Conservation (phyloP, 305 asterid species). For the Solanum aculeatissimum region DNA sequence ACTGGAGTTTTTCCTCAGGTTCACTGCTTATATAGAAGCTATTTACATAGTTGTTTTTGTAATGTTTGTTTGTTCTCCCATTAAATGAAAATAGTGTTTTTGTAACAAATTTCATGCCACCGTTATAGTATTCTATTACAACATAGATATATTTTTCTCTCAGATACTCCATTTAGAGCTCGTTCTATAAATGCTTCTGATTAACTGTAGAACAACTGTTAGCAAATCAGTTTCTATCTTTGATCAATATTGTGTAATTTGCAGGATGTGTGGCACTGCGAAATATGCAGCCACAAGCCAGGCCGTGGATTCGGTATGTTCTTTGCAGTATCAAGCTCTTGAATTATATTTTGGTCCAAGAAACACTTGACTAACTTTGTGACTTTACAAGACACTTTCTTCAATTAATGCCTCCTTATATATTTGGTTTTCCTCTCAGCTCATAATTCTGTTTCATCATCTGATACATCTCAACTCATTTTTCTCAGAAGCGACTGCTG, state of each 20-base stretch:
- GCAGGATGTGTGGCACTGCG: conserved; percentile 88
- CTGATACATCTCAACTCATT: not conserved
- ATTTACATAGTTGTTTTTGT: not conserved
- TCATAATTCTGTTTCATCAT: not conserved
- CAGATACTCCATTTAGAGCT: not conserved
- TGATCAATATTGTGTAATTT: not conserved
- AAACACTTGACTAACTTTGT: not conserved
- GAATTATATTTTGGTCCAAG: not conserved
- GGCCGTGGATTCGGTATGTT: conserved; percentile 79
- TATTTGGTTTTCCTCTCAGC: not conserved
- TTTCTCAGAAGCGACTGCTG: conserved; percentile 64
- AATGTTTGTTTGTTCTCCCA: not conserved
- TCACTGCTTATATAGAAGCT: conserved; percentile 1
- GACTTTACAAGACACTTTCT: not conserved
- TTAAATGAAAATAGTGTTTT: not conserved
- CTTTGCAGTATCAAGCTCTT: not conserved
- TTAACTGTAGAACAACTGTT: not conserved
- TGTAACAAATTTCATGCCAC: not conserved
- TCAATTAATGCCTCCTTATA: not conserved
- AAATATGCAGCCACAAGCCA: conserved; percentile 72
- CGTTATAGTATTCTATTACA: not conserved
- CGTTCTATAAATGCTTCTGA: not conserved
- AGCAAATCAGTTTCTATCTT: not conserved
- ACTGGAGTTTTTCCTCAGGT: conserved; percentile 78
- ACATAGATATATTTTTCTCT: not conserved